Conservation (phyloP, 1,284 basidiomycete genomes). For the Boletus smithii region DNA sequence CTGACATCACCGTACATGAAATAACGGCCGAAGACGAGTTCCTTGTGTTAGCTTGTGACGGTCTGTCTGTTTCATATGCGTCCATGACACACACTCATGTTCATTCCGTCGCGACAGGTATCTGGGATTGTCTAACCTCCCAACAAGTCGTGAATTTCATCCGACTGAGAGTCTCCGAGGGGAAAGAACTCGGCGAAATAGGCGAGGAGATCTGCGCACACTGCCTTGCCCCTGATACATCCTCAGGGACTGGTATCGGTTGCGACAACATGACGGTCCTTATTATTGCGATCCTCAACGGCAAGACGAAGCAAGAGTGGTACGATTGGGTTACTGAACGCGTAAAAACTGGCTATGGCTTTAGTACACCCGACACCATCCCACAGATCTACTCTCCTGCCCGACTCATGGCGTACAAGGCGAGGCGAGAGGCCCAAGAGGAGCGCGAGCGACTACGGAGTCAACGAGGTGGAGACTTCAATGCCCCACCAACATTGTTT, state of each 20-base stretch:
- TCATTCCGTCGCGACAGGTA: constrained; percentile 55
- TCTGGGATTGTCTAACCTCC: constrained; percentile 96
- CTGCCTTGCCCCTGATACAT: constrained; percentile 92
- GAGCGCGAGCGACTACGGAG: constrained; percentile 54
- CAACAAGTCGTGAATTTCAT: constrained; percentile 93
- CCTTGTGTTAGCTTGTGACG: constrained; percentile 93
- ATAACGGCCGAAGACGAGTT: constrained; percentile 93
- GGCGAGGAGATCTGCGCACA: constrained; percentile 90
- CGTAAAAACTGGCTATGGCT: constrained; percentile 72
- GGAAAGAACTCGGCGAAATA: constrained; percentile 78
- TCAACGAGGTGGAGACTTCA: constrained; percentile 34
- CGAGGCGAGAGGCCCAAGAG: constrained; percentile 51
- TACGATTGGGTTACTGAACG: constrained; percentile 87
- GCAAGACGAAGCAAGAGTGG: constrained; percentile 90
- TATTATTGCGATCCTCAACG: constrained; percentile 85
- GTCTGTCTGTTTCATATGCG: constrained; percentile 43
- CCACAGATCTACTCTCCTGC: constrained; percentile 68
- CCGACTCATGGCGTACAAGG: constrained; percentile 57
- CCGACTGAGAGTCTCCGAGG: constrained; percentile 79
- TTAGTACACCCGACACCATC: constrained; percentile 63
- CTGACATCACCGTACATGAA: constrained; percentile 84
- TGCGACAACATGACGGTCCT: constrained; percentile 99
- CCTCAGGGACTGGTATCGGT: constrained; percentile 88
- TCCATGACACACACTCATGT: not conserved
- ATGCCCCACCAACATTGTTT: constrained; percentile 23